Percentiles rank a stretch among this genome's conserved stretches.
phyloP scores from a whole-genome alignment of 2,329 filamentous ascomycete species.

The Pseudomassariella vexata region DNA sequence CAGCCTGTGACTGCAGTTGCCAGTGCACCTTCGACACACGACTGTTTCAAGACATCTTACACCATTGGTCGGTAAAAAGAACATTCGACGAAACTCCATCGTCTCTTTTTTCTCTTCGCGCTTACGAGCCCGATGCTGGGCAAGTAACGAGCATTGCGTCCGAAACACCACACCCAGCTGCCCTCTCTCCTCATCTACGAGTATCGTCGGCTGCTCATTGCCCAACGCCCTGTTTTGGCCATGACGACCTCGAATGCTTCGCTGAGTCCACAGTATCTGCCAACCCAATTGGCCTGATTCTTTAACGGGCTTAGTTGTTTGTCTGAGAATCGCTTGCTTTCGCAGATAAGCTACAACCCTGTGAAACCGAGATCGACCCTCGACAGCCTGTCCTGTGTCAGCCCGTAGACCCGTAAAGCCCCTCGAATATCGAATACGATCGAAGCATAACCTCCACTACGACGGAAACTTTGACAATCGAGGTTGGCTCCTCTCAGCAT shows the following conservation, averaged over 20 bases:
- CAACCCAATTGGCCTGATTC: conserved; percentile 6
- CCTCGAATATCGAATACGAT: too few species aligned
- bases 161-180: too few species aligned
- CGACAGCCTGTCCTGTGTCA: conserved; percentile 4
- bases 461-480: not conserved
- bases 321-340: conserved; percentile 5
- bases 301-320: conserved; percentile 6
- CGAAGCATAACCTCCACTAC: not conserved
- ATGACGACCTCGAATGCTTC: conserved; percentile 6
- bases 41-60: too few species aligned
- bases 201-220: not conserved
- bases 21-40: too few species aligned
- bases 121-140: too few species aligned
- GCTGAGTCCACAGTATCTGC: conserved; percentile 5
- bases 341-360: conserved; percentile 3
- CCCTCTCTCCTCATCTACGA: too few species aligned
- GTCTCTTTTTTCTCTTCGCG: too few species aligned
- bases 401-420: conserved; percentile 3
- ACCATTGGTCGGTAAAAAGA: too few species aligned
- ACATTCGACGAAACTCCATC: too few species aligned
- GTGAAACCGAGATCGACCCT: conserved; percentile 8
- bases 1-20: too few species aligned
- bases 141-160: too few species aligned
- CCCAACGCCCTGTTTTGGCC: conserved; percentile 3
- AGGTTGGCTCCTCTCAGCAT: conserved; percentile 6